Evolutionary conservation across 2,329 filamentous ascomycete genomes (phyloP), one percentile per base, ranked within the genome.

Genomic region (Aspergillus sp.): DNA sequence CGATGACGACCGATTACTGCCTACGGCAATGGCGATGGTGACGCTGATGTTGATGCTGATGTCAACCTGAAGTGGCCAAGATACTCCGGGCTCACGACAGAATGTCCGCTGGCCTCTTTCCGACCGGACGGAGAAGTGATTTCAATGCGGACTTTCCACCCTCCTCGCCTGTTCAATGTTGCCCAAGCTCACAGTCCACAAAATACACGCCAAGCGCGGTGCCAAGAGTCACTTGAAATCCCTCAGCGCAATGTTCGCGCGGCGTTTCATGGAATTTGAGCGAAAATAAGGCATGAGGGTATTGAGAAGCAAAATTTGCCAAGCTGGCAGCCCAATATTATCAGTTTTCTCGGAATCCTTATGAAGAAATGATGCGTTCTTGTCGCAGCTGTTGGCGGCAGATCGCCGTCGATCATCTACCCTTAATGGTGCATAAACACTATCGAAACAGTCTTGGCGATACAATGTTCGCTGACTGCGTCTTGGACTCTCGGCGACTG

Each of bases 401-500:
- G 62, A 64, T 64, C 62, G 55, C 54, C 53, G 62, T 63, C 59
- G 62, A 64, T 64, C 62, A 61, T 62, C 53, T 64, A 52, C 52
- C 54, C 44, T 44, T 37, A 42, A 54, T 51, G 39, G 45, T 60
- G 56, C 57, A 57, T 60, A 42, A 47, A 41, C 47, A 39, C 41
- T 59, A 51, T 55, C 56, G 59, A 42, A 50, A 41, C 47, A 39
- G 20, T 54, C 62, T 62, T 64, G 60, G 61, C 61, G 56, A 54
- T 44, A 54, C 13, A 27, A 51, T 22, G 20, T 53, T 54, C 39
- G 34, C 42, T 52, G 48, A 45, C 49, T 57, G 51, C 49, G 47
- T 54, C 34, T 54, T n/a, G 20, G 37, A 41, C 20, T 30, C 24
- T 19, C 34, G 5, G 5, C 15, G 13, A n/a, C 34, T n/a, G n/a